Percentiles rank a stretch among this genome's conserved stretches.
Conservation (phyloP, 495 filamentous ascomycete species). For the Penicillium steckii region DNA sequence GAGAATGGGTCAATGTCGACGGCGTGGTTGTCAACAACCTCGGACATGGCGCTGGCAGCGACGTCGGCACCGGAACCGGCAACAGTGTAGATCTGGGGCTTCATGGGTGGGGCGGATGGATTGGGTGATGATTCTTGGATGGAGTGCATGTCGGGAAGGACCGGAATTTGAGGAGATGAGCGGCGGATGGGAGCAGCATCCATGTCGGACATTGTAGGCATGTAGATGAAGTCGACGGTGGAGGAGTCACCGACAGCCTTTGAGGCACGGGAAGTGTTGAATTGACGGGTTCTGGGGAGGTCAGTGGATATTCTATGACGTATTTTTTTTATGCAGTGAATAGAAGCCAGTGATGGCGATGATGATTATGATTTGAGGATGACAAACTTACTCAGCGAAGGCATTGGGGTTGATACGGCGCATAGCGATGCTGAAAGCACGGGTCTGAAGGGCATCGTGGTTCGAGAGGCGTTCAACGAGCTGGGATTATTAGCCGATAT, state of each 20-base stretch:
- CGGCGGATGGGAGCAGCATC: constrained; percentile 29
- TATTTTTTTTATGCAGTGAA: not conserved
- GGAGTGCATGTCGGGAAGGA: constrained; percentile 50
- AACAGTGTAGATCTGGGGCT: constrained; percentile 57
- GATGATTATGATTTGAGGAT: not conserved
- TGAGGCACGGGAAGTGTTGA: constrained; percentile 57
- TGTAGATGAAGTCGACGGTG: constrained; percentile 63
- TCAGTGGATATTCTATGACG: not conserved
- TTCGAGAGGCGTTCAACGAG: constrained; percentile 52
- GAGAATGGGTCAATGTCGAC: constrained; percentile 58
- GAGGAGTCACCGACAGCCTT: constrained; percentile 57
- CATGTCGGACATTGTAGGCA: constrained; percentile 52
- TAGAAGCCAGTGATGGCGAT: too few relatives aligned
- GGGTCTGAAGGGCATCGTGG: constrained; percentile 51
- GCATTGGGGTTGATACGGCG: constrained; percentile 43
- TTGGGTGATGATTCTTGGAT: constrained; percentile 19
- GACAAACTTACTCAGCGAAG: constrained; percentile 42
- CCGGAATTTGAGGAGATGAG: constrained; percentile 46
- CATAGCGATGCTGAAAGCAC: constrained; percentile 55
- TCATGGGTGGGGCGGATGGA: constrained; percentile 41
- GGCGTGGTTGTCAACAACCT: constrained; percentile 57
- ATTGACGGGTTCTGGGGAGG: constrained; percentile 47
- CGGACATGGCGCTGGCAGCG: constrained; percentile 53
- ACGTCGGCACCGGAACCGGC: constrained; percentile 52
- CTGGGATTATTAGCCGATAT: constrained; percentile 24